Percentiles rank a stretch among this genome's conserved stretches.
These are phyloP conservation scores for Oryza officinalis DNA, from an alignment of 176 grass and related monocot species.

Conservation along the genomic window DNA sequence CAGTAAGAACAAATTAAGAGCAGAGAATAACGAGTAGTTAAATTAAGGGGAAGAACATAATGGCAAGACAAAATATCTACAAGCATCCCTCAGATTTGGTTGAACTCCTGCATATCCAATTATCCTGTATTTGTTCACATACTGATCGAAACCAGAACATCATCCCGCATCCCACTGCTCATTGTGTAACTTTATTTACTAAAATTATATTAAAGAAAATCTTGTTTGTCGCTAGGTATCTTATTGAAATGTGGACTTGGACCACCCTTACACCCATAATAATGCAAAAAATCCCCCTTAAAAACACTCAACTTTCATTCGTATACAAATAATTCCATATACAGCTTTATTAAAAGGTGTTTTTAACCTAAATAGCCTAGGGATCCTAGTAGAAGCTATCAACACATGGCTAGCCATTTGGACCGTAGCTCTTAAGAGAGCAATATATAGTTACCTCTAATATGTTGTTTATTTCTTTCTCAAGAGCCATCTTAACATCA, in stretches of 20 bases:
- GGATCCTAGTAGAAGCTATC: background rate
- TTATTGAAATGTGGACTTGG: background rate
- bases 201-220: background rate
- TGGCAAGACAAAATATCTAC: background rate
- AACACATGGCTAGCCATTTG: background rate
- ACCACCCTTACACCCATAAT: background rate
- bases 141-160: background rate
- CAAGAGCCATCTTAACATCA: constrained; percentile 58
- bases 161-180: background rate
- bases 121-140: background rate
- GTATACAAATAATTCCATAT: background rate
- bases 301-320: background rate
- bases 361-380: constrained; percentile 10
- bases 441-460: constrained; percentile 1
- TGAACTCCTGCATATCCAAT: too few relatives aligned
- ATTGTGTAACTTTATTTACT: constrained; percentile 2
- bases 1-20: background rate
- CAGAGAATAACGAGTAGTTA: background rate
- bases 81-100: background rate
- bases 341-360: background rate
- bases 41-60: background rate
- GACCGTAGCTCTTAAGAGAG: background rate
- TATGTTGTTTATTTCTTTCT: constrained; percentile 53
- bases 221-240: background rate
- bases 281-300: too few relatives aligned